Evolutionary conservation across 2,329 filamentous ascomycete species (phyloP).

Genomic region (Thelonectria discophora): DNA sequence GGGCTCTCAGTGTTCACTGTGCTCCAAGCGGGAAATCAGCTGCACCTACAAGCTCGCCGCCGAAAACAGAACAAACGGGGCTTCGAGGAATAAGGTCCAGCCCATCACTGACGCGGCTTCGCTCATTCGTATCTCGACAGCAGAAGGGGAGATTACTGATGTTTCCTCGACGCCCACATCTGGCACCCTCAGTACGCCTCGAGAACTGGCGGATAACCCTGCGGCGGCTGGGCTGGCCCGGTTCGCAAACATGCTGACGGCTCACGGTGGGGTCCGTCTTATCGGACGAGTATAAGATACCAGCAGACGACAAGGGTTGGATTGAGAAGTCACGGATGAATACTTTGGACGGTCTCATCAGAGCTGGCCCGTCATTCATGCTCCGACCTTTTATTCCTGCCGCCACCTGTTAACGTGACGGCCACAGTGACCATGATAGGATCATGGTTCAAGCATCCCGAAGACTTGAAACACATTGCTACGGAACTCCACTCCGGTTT

Average conservation of each 20-base stretch:
- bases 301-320: conserved; percentile 28
- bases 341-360: conserved; percentile 55
- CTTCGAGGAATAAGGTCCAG: conserved; percentile 1
- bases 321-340: conserved; percentile 33
- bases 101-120: conserved; percentile 5
- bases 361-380: conserved; percentile 53
- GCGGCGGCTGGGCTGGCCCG: conserved; percentile 23
- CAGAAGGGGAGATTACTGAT: conserved; percentile 2
- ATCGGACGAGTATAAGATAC: conserved; percentile 18
- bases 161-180: conserved; percentile 9
- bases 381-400: conserved; percentile 46
- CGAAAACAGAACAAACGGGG: conserved; percentile 16
- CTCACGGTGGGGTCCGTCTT: conserved; percentile 17
- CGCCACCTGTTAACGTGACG: conserved; percentile 40
- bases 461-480: conserved; percentile 39
- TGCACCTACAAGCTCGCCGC: conserved; percentile 49
- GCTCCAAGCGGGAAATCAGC: conserved; percentile 48
- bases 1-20: conserved; percentile 50
- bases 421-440: conserved; percentile 51
- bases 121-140: neutral
- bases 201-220: conserved; percentile 17
- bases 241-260: conserved; percentile 15
- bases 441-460: conserved; percentile 48
- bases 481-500: conserved; percentile 46
- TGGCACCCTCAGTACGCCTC: conserved; percentile 8